These are phyloP conservation scores for Podospora didyma DNA, from an alignment of 495 filamentous ascomycete species.

Conservation along the genomic window DNA sequence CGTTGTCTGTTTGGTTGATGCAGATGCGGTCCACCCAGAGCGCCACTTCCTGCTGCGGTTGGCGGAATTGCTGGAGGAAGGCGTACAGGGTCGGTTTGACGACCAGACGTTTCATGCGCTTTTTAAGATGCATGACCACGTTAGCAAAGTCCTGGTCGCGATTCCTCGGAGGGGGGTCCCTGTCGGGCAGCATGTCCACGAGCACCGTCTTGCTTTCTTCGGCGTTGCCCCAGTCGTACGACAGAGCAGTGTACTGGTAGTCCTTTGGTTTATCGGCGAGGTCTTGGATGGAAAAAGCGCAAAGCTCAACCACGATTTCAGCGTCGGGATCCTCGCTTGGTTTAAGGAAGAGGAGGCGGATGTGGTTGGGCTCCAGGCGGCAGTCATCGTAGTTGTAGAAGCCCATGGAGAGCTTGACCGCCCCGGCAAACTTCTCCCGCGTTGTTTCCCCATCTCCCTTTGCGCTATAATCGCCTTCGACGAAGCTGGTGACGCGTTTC, in stretches of 20 bases:
- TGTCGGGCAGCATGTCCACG: neutral
- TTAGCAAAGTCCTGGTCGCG: neutral
- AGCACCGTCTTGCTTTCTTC: neutral
- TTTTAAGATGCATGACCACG: neutral
- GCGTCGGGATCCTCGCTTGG: neutral
- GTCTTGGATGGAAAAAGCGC: neutral
- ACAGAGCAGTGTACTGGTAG: neutral
- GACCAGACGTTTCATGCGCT: neutral
- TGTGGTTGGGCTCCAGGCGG: neutral
- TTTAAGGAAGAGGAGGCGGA: neutral
- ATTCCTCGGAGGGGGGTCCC: neutral
- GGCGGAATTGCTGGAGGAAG: neutral
- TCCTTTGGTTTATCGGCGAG: neutral
- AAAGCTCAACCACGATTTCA: neutral
- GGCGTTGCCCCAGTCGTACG: neutral
- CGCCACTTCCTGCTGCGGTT: neutral
- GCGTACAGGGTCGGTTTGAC: neutral
- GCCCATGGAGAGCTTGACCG: neutral
- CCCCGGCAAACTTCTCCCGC: neutral
- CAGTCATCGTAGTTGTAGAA: neutral
- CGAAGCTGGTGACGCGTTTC: neutral
- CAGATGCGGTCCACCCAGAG: neutral
- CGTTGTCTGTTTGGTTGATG: neutral
- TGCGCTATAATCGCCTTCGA: neutral
- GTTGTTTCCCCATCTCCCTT: neutral